Percentiles rank a stretch among this genome's conserved stretches.
phyloP scores from a whole-genome alignment of 169 alveolate species.

The Pseudocohnilembus persalinus region DNA sequence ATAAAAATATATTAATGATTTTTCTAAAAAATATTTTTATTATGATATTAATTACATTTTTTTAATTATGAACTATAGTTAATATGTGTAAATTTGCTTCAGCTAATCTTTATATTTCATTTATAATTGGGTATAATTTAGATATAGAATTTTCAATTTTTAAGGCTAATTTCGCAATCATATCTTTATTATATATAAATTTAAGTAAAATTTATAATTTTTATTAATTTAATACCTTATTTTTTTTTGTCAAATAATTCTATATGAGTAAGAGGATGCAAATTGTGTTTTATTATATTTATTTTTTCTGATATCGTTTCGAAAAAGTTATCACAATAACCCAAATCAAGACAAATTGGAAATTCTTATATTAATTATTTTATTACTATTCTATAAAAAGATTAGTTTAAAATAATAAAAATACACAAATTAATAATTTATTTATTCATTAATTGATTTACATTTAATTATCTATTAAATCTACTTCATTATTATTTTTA shows the following conservation, averaged over 20 bases:
- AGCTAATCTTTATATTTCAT: not conserved
- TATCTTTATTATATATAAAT: not conserved
- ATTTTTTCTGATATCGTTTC: conserved; percentile 15
- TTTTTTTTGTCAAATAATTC: not conserved
- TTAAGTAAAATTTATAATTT: too few species aligned
- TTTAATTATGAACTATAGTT: conserved; percentile 3
- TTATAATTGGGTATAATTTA: not conserved
- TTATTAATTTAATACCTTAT: conserved; percentile 2
- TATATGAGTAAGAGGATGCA: conserved; percentile 23
- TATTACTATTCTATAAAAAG: conserved; percentile 1
- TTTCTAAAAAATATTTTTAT: not conserved
- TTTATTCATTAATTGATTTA: not conserved
- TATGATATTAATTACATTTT: not conserved
- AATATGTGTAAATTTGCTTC: not conserved
- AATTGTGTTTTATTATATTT: conserved; percentile 12
- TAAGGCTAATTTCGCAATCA: not conserved
- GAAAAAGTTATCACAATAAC: conserved; percentile 4
- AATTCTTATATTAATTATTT: conserved; percentile 7
- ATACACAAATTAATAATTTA: not conserved
- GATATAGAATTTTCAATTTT: not conserved
- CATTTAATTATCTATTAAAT: conserved; percentile 17
- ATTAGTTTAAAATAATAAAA: not conserved
- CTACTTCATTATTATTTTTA: not conserved
- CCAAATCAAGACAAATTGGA: conserved; percentile 15
- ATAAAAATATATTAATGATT: not conserved